A percentile compares a stretch with the other conserved stretches of the same genome.
phyloP scores from a whole-genome alignment of 352 stramenopile species.

The Plasmopara viticola region DNA sequence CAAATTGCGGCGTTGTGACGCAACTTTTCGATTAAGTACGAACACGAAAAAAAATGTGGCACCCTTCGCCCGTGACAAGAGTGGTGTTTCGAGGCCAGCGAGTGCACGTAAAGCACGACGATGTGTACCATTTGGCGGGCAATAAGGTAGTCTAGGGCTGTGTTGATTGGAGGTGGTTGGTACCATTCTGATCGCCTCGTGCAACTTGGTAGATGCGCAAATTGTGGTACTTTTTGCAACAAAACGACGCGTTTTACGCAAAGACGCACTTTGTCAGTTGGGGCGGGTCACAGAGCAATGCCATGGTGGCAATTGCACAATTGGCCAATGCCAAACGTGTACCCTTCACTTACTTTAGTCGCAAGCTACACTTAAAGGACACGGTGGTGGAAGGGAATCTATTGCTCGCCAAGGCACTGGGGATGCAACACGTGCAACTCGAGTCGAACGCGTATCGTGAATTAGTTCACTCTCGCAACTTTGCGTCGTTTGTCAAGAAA shows the following conservation, averaged over 20 bases:
- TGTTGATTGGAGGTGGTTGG: not conserved
- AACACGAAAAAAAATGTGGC: constrained; percentile 12
- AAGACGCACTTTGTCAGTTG: constrained; percentile 66
- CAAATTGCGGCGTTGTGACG: constrained; percentile 14
- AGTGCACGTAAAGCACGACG: constrained; percentile 82
- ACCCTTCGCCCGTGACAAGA: constrained; percentile 47
- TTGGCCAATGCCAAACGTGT: constrained; percentile 58
- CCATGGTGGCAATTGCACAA: constrained; percentile 80
- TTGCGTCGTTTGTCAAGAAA: constrained; percentile 14
- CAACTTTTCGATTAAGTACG: constrained; percentile 16
- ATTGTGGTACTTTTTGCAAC: constrained; percentile 68
- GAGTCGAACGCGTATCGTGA: constrained; percentile 32
- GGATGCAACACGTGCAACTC: constrained; percentile 67
- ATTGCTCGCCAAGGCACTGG: constrained; percentile 30
- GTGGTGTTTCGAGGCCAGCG: constrained; percentile 57
- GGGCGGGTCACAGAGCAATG: constrained; percentile 78
- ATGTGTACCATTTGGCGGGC: constrained; percentile 70
- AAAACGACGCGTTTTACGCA: constrained; percentile 51
- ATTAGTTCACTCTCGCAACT: constrained; percentile 40
- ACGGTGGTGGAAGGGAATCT: constrained; percentile 37
- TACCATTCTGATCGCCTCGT: not conserved
- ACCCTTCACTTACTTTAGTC: constrained; percentile 85
- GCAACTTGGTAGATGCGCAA: constrained; percentile 55
- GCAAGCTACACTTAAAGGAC: constrained; percentile 23
- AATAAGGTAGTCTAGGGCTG: constrained; percentile 56